These are phyloP conservation scores for Macaranga tanarius DNA, from an alignment of 441 rosid genomes.

Conservation along the genomic window DNA sequence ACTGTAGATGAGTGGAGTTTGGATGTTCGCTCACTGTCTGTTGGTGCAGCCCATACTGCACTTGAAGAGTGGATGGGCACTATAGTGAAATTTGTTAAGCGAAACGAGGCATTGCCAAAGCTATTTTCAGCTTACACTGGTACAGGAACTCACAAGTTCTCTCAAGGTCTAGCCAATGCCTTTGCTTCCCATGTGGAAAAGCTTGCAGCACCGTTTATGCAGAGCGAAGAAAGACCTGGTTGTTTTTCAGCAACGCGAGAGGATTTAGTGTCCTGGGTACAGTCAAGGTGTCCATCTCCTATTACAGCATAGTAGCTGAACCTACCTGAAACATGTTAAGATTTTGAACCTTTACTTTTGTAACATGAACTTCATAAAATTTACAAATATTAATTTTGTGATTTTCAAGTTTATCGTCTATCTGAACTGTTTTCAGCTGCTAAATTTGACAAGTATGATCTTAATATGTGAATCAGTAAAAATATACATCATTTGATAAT, in stretches of 20 bases:
- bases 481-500: no score
- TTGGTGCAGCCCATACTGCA: conserved; percentile 90
- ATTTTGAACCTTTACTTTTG: not conserved
- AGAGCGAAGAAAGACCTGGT: conserved; percentile 64
- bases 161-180: conserved; percentile 73
- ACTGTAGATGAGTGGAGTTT: conserved; percentile 71
- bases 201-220: conserved; percentile 73
- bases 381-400: not conserved
- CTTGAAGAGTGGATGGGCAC: conserved; percentile 90
- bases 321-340: not conserved
- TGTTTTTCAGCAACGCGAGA: conserved; percentile 71
- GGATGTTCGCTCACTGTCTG: conserved; percentile 81
- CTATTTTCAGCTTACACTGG: conserved; percentile 81
- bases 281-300: conserved; percentile 48
- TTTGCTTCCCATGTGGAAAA: conserved; percentile 65
- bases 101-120: conserved; percentile 68
- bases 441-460: no score
- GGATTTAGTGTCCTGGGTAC: conserved; percentile 73
- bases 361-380: not conserved
- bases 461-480: no score
- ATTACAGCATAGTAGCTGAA: conserved; percentile 20
- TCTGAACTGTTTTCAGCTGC: no score
- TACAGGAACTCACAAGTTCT: conserved; percentile 71
- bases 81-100: conserved; percentile 49
- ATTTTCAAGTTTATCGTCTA: not conserved